Base-by-base conservation (phyloP, 805 yeast genomes). In the Debaryomyces castellii region DNA sequence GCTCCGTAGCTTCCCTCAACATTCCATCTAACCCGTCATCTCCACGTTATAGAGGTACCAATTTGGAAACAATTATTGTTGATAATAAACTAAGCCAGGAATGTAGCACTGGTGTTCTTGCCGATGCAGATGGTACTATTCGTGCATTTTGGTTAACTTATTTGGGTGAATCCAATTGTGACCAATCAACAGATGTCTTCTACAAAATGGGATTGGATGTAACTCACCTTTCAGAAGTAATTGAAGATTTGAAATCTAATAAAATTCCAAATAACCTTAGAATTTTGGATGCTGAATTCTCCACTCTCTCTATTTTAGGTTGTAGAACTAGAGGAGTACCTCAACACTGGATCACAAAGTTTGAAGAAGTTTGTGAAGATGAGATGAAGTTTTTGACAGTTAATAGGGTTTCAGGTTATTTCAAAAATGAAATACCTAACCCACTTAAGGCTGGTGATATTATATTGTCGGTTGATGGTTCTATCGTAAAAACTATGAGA, bases 241-340 rank as follows among this genome's bases (percentile, higher is more conserved):
- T 90, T 25, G 74, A 78, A 20, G 62, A 68, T 36, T 70, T 89
- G 44, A 77, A 76, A 48, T 70, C 74, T 17, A 77, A 77, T 38
- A 58, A 64, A 17, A 62, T 66, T 1, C 90, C 92, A 4, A 53
- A 55, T 28, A 69, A 76, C 23, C 60, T 83, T 35, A 75, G 86
- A 49, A 82, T 89, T 40, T 74, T 91, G 41, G 96, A 90, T 58
- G 85, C 88, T 30, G 97, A 89, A 56, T 82, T 89, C 54, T 77
- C 78, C 12, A 74, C 90, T 0, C 71, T 86, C 27, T 77, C 88
- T 2, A 71, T 89, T 20, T 76, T 82, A 21, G 85, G 81, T 57
- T 96, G 95, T 2, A 81, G 96, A 64, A 79, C 87, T 38, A 77
- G 88, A 57, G 96, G 96, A n/a, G 96, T 90, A 18, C 80, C 94